phyloP scores from a whole-genome alignment of 2,329 filamentous ascomycete species.

The Trichoderma breve region DNA sequence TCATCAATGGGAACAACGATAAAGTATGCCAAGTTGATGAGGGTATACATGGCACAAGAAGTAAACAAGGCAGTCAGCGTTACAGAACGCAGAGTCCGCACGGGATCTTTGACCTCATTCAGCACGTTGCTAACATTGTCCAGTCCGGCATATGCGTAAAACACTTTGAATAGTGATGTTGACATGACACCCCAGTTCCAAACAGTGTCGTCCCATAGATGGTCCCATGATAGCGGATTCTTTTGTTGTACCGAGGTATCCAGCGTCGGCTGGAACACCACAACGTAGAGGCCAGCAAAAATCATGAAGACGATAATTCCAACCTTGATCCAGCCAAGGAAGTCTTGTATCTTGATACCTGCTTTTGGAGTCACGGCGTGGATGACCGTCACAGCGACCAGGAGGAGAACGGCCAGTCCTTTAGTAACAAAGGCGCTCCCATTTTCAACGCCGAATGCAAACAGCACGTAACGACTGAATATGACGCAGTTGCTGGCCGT shows the following conservation, averaged over 20 bases:
- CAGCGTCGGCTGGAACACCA: constrained; percentile 42
- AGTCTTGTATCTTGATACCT: constrained; percentile 60
- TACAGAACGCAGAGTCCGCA: constrained; percentile 63
- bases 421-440: constrained; percentile 53
- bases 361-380: constrained; percentile 58
- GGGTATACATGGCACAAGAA: constrained; percentile 62
- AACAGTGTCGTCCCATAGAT: constrained; percentile 61
- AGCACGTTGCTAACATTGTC: constrained; percentile 68
- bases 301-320: constrained; percentile 60
- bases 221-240: constrained; percentile 43
- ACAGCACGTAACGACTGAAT: constrained; percentile 64
- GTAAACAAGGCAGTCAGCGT: constrained; percentile 59
- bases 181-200: constrained; percentile 69
- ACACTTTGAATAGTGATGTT: constrained; percentile 65
- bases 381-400: constrained; percentile 56
- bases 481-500: constrained; percentile 69
- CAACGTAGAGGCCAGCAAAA: constrained; percentile 57
- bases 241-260: constrained; percentile 17
- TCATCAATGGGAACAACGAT: constrained; percentile 66
- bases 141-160: constrained; percentile 67
- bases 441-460: constrained; percentile 52
- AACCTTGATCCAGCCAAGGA: constrained; percentile 63
- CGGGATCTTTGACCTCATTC: constrained; percentile 67
- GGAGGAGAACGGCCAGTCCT: constrained; percentile 53
- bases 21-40: constrained; percentile 63